These are phyloP conservation scores for Trypanosoma avium DNA, from an alignment of 208 protist species.

Conservation along the genomic window DNA sequence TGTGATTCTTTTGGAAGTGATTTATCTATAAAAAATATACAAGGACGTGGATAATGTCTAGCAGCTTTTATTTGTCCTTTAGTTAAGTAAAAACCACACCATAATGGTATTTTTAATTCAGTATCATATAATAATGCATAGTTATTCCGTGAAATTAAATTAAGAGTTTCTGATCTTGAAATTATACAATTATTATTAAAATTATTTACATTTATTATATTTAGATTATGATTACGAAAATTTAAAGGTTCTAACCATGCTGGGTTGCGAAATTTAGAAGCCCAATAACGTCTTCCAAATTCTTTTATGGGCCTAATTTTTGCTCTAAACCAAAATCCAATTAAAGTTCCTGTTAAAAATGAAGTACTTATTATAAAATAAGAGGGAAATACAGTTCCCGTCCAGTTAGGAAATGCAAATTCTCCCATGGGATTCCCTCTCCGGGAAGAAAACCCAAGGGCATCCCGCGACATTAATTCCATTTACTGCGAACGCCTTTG, in stretches of 20 bases:
- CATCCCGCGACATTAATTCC: no score
- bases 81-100: conserved; percentile 55
- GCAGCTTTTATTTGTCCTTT: conserved; percentile 21
- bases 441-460: no score
- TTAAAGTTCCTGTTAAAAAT: neutral
- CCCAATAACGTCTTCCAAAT: neutral
- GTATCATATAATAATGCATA: conserved; percentile 57
- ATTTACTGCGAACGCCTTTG: no score
- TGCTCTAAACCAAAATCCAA: neutral
- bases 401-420: no score
- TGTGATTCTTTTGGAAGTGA: conserved; percentile 30
- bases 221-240: neutral
- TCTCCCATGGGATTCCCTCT: no score
- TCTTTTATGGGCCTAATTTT: neutral
- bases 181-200: neutral
- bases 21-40: conserved; percentile 38
- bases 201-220: neutral
- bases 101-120: conserved; percentile 33
- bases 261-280: conserved; percentile 8
- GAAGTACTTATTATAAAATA: neutral
- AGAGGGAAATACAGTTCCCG: no score
- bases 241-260: conserved; percentile 1
- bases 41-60: conserved; percentile 25
- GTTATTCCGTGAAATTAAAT: conserved; percentile 34
- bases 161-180: neutral